A percentile compares a stretch with the other conserved stretches of the same genome.
Conservation (phyloP, 2,329 filamentous ascomycete genomes). For the Delphinella strobiligena region DNA sequence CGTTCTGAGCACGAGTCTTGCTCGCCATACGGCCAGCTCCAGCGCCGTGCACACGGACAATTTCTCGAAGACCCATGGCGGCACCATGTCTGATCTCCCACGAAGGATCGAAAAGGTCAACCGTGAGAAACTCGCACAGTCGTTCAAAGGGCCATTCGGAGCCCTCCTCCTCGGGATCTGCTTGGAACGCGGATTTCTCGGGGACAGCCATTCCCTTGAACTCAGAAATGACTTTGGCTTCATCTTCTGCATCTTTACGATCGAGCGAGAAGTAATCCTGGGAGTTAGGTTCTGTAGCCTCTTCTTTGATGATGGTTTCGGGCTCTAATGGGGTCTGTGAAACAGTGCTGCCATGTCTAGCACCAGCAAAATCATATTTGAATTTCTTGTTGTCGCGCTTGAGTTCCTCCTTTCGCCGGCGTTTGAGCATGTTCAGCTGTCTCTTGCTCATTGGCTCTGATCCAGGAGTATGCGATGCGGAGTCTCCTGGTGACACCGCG, state of each 20-base stretch:
- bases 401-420: constrained; percentile 82
- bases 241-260: constrained; percentile 70
- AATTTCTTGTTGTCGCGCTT: constrained; percentile 77
- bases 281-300: constrained; percentile 38
- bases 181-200: constrained; percentile 76
- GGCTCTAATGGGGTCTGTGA: constrained; percentile 39
- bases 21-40: constrained; percentile 70
- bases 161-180: constrained; percentile 64
- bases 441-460: constrained; percentile 74
- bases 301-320: constrained; percentile 43
- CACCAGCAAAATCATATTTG: constrained; percentile 60
- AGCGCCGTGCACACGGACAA: constrained; percentile 79
- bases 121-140: constrained; percentile 82
- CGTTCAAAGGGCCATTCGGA: constrained; percentile 89
- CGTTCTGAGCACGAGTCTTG: constrained; percentile 62
- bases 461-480: constrained; percentile 38
- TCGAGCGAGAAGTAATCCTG: constrained; percentile 87
- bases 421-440: constrained; percentile 87
- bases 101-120: constrained; percentile 83
- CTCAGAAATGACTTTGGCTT: constrained; percentile 83
- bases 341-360: constrained; percentile 49
- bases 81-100: constrained; percentile 97
- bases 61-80: constrained; percentile 85
- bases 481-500: constrained; percentile 25
- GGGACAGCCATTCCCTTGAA: constrained; percentile 76